Percentiles rank a stretch among this genome's conserved stretches.
Conservation (phyloP, 805 yeast genomes). For the Candida railenensis region DNA sequence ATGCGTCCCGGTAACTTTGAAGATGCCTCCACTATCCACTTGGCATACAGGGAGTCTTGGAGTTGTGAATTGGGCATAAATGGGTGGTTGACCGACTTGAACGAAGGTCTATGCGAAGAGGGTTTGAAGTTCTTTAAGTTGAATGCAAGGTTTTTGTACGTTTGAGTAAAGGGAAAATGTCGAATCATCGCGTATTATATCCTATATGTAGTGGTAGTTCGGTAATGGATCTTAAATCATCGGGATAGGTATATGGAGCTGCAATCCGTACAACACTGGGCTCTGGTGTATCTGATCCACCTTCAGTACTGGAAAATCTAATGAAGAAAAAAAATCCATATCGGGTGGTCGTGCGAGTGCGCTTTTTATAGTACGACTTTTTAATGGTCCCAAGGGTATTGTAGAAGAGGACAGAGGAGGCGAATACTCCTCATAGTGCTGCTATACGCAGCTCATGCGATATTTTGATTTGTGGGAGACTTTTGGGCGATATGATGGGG, state of each 20-base stretch:
- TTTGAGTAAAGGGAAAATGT: conserved; percentile 4
- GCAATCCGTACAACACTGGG: neutral
- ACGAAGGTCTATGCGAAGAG: conserved; percentile 2
- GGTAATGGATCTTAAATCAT: too few species aligned
- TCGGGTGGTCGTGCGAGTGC: neutral
- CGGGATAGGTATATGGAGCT: neutral
- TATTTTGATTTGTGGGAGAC: too few species aligned
- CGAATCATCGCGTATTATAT: conserved; percentile 3
- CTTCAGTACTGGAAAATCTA: neutral
- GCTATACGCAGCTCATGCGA: too few species aligned
- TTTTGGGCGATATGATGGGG: too few species aligned
- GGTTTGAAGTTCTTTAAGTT: conserved; percentile 2
- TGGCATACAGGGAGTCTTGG: conserved; percentile 4
- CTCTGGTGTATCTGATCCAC: neutral
- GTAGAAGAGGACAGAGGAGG: too few species aligned
- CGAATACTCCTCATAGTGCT: too few species aligned
- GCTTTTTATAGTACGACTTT: neutral
- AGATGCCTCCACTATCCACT: conserved; percentile 3
- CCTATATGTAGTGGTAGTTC: neutral
- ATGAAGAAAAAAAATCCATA: neutral
- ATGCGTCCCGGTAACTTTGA: neutral
- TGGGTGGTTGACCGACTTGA: conserved; percentile 4
- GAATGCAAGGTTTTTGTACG: conserved; percentile 3
- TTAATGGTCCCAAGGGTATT: neutral
- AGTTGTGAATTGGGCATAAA: conserved; percentile 5